These are phyloP conservation scores for Trichosporon faecale DNA, from an alignment of 1,284 basidiomycete genomes.

Conservation along the genomic window DNA sequence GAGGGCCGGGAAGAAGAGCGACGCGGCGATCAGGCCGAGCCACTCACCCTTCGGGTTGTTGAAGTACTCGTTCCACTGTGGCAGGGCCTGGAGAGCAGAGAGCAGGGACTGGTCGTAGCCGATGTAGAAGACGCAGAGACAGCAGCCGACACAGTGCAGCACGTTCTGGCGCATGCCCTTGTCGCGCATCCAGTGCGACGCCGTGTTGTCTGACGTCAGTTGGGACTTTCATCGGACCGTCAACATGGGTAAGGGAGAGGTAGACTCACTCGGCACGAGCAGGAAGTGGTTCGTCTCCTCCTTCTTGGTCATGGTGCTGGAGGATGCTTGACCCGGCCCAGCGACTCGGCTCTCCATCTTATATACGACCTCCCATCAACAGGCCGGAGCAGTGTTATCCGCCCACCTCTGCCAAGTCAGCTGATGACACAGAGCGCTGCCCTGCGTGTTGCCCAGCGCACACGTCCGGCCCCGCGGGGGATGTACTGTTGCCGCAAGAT, in stretches of 20 bases:
- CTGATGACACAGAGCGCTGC: not conserved
- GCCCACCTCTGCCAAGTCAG: not conserved
- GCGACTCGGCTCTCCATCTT: not conserved
- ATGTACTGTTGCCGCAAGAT: not conserved
- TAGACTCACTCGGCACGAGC: constrained; percentile 9
- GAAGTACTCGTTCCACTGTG: constrained; percentile 35
- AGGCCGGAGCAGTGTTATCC: not conserved
- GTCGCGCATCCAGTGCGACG: constrained; percentile 34
- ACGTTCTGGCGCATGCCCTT: constrained; percentile 30
- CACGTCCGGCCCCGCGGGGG: not conserved
- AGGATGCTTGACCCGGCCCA: not conserved
- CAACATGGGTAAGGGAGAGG: not conserved
- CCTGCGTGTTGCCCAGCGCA: not conserved
- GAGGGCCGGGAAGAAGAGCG: constrained; percentile 33
- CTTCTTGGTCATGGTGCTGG: not conserved
- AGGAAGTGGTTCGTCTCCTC: constrained; percentile 5
- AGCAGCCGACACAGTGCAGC: constrained; percentile 28
- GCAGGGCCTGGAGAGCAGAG: constrained; percentile 29
- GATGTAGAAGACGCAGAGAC: constrained; percentile 31
- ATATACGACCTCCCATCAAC: not conserved
- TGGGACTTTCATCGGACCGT: too few species aligned
- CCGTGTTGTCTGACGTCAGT: constrained; percentile 30
- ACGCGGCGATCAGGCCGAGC: constrained; percentile 33
- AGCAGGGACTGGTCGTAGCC: constrained; percentile 32
- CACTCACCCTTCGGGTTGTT: constrained; percentile 26